Evolutionary conservation across 2,329 filamentous ascomycete genomes (phyloP).

Genomic region (Aureobasidium sp.): DNA sequence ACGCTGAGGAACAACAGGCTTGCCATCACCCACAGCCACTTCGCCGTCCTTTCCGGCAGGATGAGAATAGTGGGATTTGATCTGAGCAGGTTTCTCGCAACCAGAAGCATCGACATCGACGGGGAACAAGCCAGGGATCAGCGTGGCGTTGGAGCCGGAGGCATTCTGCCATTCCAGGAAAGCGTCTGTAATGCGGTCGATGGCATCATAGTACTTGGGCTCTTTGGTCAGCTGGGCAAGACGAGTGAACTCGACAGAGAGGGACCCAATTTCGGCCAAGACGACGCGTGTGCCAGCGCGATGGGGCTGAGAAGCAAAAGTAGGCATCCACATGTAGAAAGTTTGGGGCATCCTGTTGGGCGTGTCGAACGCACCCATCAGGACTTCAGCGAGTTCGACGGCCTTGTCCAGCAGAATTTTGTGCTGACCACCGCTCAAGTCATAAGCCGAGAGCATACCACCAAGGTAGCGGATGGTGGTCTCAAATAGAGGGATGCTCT

Average conservation of each 20-base stretch:
- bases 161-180: conserved; percentile 63
- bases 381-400: conserved; percentile 67
- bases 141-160: conserved; percentile 45
- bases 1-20: not conserved
- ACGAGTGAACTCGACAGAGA: conserved; percentile 83
- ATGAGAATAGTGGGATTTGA: conserved; percentile 10
- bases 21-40: conserved; percentile 1
- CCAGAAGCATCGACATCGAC: conserved; percentile 70
- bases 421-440: conserved; percentile 68
- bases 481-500: conserved; percentile 82
- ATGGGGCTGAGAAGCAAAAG: conserved; percentile 56
- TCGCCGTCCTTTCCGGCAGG: not conserved
- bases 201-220: conserved; percentile 80
- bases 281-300: conserved; percentile 51
- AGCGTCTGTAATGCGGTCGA: conserved; percentile 76
- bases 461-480: conserved; percentile 88
- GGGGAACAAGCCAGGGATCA: conserved; percentile 74
- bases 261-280: conserved; percentile 65
- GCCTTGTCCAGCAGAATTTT: conserved; percentile 68
- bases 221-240: conserved; percentile 78
- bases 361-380: conserved; percentile 82
- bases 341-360: conserved; percentile 87
- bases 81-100: conserved; percentile 54
- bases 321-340: conserved; percentile 70
- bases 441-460: conserved; percentile 77